Conservation (phyloP, 2,329 filamentous ascomycete species). For the Davidsoniella neocaledoniae region DNA sequence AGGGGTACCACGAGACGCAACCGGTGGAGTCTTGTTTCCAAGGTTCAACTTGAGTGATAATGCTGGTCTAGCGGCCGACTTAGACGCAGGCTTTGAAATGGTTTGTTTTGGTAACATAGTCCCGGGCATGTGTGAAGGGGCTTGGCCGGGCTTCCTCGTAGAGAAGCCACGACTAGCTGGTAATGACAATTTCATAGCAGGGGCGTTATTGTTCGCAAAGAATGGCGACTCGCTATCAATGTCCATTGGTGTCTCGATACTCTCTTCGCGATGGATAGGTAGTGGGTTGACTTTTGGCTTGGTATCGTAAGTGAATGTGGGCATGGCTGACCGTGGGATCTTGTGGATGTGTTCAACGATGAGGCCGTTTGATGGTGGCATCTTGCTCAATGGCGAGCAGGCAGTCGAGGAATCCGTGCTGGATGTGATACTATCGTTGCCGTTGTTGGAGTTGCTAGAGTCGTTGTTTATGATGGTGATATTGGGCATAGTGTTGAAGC, state of each 20-base stretch:
- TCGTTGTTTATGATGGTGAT: background rate
- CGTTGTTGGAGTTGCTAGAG: background rate
- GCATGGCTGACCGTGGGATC: conserved; percentile 4
- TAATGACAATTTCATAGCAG: conserved; percentile 25
- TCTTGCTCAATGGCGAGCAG: background rate
- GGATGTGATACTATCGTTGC: background rate
- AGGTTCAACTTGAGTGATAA: conserved; percentile 33
- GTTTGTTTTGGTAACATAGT: background rate
- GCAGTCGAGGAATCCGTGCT: background rate
- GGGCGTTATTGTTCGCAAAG: conserved; percentile 15
- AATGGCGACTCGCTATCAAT: conserved; percentile 22
- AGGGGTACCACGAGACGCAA: background rate
- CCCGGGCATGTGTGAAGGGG: no score
- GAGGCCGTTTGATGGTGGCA: background rate
- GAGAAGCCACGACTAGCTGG: conserved; percentile 1
- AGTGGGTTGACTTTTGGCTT: background rate
- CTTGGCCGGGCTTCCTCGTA: background rate
- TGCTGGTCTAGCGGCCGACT: conserved; percentile 15
- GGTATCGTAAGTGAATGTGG: background rate
- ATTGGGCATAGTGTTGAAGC: conserved; percentile 4
- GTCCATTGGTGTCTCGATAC: conserved; percentile 16
- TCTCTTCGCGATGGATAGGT: no score
- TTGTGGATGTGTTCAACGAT: background rate
- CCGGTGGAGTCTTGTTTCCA: conserved; percentile 17
- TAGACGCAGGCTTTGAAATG: background rate